Base-by-base conservation (phyloP, 441 rosid species). In the Populus hybrid region DNA sequence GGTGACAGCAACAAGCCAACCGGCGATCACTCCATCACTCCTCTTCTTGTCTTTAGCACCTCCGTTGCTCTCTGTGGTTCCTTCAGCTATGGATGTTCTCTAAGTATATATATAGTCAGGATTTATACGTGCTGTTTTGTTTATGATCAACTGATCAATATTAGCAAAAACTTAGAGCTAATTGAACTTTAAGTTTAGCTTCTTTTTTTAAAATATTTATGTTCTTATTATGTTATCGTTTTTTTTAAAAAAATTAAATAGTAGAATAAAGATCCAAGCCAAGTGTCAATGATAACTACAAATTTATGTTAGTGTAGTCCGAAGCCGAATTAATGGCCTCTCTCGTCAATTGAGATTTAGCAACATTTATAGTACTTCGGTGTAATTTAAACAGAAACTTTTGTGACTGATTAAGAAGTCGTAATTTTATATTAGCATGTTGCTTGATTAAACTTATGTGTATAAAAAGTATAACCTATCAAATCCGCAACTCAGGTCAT, bases 51-150 rank as follows among this genome's bases (percentile, higher is more conserved):
- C 61, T 64, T 78, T 18, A 82, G 76, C 66, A 71, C 84, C 33
- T 11, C 75, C 18, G 79, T 82, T 63, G 77, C 81, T 23, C 78
- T 86, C 70, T 79, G 82, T 56, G 91, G 88, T 31, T 86, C 91
- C 50, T 85, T 83, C 75, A 81, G 80, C 40, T 65, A 72, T 71
- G 89, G 91, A 45, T 83, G 83, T 81, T 81, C 87, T 59, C 88
- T 88, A 2, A 38, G 42, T 38, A 0, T 4, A 0, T 4, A n/a
- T n/a, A n/a, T n/a, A 18, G n/a, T 53, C 61, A 14, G 8, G 8
- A 53, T 53, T 53, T 4, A 53, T 16, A 14, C 16, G 2, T 35
- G 38, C 8, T 5, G 8, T 16, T 53, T 16, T 18, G 8, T 16
- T 16, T 53, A 53, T 53, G 0, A 53, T 53, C 0, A 11, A 11